These are phyloP conservation scores for Phytophthora constricta DNA, from an alignment of 352 stramenopile species.

Conservation along the genomic window DNA sequence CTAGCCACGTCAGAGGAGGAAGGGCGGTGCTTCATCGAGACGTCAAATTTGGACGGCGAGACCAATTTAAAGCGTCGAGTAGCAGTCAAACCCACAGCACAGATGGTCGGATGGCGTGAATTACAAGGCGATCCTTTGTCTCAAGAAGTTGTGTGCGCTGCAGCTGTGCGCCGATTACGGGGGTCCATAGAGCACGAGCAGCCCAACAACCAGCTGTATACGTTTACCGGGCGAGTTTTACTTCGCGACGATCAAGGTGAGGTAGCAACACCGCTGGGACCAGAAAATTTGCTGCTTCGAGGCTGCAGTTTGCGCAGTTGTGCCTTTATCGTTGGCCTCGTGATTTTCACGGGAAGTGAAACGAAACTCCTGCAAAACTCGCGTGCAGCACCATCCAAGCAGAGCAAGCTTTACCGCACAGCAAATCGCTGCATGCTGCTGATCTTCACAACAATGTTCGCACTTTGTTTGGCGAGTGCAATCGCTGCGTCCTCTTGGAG, in stretches of 20 bases:
- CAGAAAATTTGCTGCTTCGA: conserved; percentile 92
- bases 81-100: conserved; percentile 50
- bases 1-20: conserved; percentile 76
- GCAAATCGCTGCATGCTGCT: conserved; percentile 84
- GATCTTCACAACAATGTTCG: conserved; percentile 77
- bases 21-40: conserved; percentile 87
- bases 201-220: conserved; percentile 82
- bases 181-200: conserved; percentile 76
- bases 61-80: conserved; percentile 88
- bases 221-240: conserved; percentile 68
- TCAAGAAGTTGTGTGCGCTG: conserved; percentile 40
- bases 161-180: conserved; percentile 34
- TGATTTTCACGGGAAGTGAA: conserved; percentile 92
- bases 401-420: conserved; percentile 73
- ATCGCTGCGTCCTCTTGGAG: conserved; percentile 49
- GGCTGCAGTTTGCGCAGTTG: conserved; percentile 95
- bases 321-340: conserved; percentile 92
- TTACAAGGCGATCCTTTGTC: conserved; percentile 35
- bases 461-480: conserved; percentile 59
- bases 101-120: conserved; percentile 42
- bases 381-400: conserved; percentile 85
- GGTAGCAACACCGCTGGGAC: conserved; percentile 43
- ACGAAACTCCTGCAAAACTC: conserved; percentile 90
- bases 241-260: conserved; percentile 34
- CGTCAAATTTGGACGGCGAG: conserved; percentile 87